These are phyloP conservation scores for Murraya paniculata DNA, from an alignment of 345 rosid genomes.

Conservation along the genomic window DNA sequence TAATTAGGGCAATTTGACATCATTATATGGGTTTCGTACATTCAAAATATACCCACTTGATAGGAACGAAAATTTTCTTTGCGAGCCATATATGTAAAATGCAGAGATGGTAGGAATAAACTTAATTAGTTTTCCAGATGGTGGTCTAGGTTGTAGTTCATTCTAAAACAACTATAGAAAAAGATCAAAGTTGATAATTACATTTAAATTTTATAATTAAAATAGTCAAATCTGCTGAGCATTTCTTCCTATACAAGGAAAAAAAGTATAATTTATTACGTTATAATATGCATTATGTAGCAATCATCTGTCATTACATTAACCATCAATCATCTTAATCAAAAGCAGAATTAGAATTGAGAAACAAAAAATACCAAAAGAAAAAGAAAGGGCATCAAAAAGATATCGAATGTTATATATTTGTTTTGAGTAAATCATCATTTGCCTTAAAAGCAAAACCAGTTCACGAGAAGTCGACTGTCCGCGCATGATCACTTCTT, in stretches of 20 bases:
- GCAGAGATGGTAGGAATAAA: background rate
- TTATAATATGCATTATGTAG: background rate
- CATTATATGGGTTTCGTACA: no score
- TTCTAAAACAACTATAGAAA: background rate
- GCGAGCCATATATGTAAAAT: background rate
- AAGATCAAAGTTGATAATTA: background rate
- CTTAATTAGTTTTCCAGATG: background rate
- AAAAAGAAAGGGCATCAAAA: background rate
- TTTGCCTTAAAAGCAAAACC: constrained; percentile 5
- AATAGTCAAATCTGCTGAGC: background rate
- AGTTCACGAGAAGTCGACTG: constrained; percentile 16
- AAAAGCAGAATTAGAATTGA: background rate
- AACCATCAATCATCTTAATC: background rate
- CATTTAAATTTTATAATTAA: background rate
- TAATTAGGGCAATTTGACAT: background rate
- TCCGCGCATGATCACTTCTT: constrained; percentile 4
- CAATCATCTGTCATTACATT: background rate
- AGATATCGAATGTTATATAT: background rate
- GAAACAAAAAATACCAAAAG: background rate
- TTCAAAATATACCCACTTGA: background rate
- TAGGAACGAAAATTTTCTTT: background rate
- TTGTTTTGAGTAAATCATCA: background rate
- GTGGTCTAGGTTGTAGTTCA: background rate
- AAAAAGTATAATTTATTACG: background rate
- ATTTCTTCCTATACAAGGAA: background rate